Evolutionary conservation across 495 filamentous ascomycete species (phyloP).

Genomic region (Cercophora scortea): DNA sequence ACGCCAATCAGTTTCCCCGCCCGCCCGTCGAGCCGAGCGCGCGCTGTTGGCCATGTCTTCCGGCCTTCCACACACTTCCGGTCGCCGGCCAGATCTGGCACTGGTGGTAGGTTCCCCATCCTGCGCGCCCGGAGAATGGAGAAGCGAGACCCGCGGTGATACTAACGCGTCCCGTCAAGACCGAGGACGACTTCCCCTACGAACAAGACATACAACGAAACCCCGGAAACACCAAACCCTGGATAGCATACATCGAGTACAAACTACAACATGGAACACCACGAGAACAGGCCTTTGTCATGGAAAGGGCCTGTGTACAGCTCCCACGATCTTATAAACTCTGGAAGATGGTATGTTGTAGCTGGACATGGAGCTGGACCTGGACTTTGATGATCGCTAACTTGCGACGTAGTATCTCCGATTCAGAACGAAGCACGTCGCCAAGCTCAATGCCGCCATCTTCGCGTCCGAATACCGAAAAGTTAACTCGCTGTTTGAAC

Average conservation of each 20-base stretch:
- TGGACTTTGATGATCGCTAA: constrained; percentile 10
- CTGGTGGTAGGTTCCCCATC: constrained; percentile 57
- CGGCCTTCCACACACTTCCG: constrained; percentile 18
- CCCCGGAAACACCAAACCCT: constrained; percentile 82
- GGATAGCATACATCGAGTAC: constrained; percentile 90
- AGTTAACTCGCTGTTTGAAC: constrained; percentile 93
- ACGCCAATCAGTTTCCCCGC: constrained; percentile 5
- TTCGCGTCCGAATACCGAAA: constrained; percentile 79
- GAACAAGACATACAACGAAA: constrained; percentile 92
- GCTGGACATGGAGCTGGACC: neutral
- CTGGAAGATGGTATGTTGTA: constrained; percentile 78
- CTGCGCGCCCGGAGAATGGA: neutral
- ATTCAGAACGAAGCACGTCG: constrained; percentile 75
- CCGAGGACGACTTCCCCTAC: constrained; percentile 85
- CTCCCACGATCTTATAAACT: constrained; percentile 95
- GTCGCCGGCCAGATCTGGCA: constrained; percentile 54
- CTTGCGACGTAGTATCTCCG: constrained; percentile 62
- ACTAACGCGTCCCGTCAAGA: constrained; percentile 32
- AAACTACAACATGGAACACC: constrained; percentile 80
- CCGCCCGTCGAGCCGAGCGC: neutral
- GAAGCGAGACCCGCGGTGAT: neutral
- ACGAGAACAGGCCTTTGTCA: constrained; percentile 88
- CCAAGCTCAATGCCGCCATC: constrained; percentile 73
- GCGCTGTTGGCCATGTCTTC: constrained; percentile 19
- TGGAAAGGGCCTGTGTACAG: constrained; percentile 84